phyloP scores from a whole-genome alignment of 2,329 filamentous ascomycete species.

The Ophiostoma perfectum region DNA sequence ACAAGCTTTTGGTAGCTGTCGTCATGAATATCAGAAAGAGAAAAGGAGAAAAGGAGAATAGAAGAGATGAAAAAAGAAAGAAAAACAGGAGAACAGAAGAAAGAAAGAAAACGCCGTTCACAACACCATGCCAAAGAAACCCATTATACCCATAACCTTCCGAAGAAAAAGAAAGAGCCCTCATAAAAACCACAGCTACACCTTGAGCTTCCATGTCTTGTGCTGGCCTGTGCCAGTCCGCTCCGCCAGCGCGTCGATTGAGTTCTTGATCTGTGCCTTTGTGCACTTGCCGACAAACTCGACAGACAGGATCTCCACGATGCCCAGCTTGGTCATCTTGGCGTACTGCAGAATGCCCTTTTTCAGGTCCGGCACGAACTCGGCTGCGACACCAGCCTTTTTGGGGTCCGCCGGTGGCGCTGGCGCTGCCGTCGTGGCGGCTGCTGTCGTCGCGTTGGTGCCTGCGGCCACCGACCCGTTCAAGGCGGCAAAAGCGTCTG shows the following conservation, averaged over 20 bases:
- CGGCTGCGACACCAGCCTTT: slow-evolving; percentile 47
- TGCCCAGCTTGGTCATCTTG: slow-evolving; percentile 62
- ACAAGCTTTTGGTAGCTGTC: background rate
- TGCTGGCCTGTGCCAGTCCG: slow-evolving; percentile 48
- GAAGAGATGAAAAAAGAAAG: background rate
- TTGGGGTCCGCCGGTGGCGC: slow-evolving; percentile 25
- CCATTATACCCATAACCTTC: background rate
- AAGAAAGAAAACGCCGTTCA: background rate
- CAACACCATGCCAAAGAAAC: background rate
- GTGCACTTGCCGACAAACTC: slow-evolving; percentile 61
- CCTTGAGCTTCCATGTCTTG: slow-evolving; percentile 57
- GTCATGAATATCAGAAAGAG: background rate
- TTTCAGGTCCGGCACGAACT: slow-evolving; percentile 62
- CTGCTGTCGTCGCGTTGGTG: background rate
- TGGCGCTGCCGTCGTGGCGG: background rate
- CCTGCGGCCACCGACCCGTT: slow-evolving; percentile 9
- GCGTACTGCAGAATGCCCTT: slow-evolving; percentile 55
- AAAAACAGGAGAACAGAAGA: background rate
- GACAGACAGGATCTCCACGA: slow-evolving; percentile 70
- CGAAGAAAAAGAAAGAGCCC: background rate
- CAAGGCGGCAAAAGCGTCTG: slow-evolving; percentile 27
- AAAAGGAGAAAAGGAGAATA: background rate
- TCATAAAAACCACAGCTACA: background rate
- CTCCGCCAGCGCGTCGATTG: slow-evolving; percentile 61
- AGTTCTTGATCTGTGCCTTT: slow-evolving; percentile 65